These are phyloP conservation scores for Fomitopsis serialis DNA, from an alignment of 768 basidiomycete genomes.

Conservation along the genomic window DNA sequence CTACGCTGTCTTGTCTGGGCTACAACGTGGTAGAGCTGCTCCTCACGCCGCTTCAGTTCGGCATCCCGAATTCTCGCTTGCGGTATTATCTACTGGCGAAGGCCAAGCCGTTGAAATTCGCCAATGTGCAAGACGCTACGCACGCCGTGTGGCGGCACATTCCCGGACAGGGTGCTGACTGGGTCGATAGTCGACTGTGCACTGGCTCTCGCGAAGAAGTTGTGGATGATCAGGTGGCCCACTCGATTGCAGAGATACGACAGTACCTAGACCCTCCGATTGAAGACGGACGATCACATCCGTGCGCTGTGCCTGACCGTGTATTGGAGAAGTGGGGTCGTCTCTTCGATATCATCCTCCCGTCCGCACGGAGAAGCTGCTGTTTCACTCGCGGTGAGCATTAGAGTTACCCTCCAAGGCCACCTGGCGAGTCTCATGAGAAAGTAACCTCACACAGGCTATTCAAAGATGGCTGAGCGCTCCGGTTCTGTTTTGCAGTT, in stretches of 20 bases:
- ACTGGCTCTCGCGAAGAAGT: slow-evolving; percentile 9
- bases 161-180: slow-evolving; percentile 39
- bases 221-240: background rate
- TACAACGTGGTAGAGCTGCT: slow-evolving; percentile 59
- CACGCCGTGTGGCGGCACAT: slow-evolving; percentile 44
- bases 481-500: slow-evolving; percentile 74
- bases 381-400: slow-evolving; percentile 74
- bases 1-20: slow-evolving; percentile 44
- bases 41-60: slow-evolving; percentile 72
- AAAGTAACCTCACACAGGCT: slow-evolving; percentile 38
- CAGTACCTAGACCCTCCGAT: slow-evolving; percentile 36
- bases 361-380: slow-evolving; percentile 57
- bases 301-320: slow-evolving; percentile 47
- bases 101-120: slow-evolving; percentile 35
- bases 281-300: slow-evolving; percentile 6
- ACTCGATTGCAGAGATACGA: slow-evolving; percentile 20
- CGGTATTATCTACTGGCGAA: slow-evolving; percentile 79
- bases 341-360: slow-evolving; percentile 73
- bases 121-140: slow-evolving; percentile 14
- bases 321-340: slow-evolving; percentile 71
- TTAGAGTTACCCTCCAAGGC: background rate
- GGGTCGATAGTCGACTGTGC: slow-evolving; percentile 36
- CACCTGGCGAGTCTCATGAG: background rate
- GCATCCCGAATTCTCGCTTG: slow-evolving; percentile 77
- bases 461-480: slow-evolving; percentile 72